Base-by-base conservation (phyloP, 495 filamentous ascomycete species). In the Mycothermus thermophilus region DNA sequence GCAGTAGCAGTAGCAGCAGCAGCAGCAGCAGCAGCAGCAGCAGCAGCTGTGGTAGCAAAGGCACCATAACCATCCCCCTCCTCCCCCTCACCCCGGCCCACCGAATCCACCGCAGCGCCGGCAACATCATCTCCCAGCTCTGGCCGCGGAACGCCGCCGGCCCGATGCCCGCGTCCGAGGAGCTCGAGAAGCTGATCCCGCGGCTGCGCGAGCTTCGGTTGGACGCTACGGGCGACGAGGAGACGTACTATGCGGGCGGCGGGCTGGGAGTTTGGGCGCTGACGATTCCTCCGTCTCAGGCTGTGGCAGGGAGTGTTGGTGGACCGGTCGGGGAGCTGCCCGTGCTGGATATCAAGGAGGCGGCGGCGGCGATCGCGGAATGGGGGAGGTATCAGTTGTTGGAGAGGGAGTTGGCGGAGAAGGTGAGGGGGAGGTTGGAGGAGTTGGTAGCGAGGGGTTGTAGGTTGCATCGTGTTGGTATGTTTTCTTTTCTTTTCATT, bases 211-310 rank as follows among this genome's bases (percentile, higher is more conserved):
- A 59, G 16, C 52, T 62, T 31, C 52, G 52, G 18, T 40, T 44
- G 20, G 32, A 43, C 18, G 19, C 19, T 4, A 21, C 35, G 23
- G 27, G 13, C 32, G 12, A 29, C 0, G 17, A 6, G n/a, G 17
- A n/a, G 14, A n/a, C n/a, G n/a, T n/a, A n/a, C n/a, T n/a, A n/a
- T n/a, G 32, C 20, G 8, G 10, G n/a, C 21, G 18, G 26, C 47
- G 17, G 59, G 57, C 32, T 83, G 3, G 66, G 67, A 6, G 77
- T 90, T 3, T 92, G 84, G 85, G 86, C 83, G 11, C 59, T 88
- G 33, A 66, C 88, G 4, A 55, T 67, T 14, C 74, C 75, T 27
- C 24, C n/a, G n/a, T n/a, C n/a, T n/a, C n/a, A n/a, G n/a, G n/a
- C n/a, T n/a, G n/a, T n/a, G n/a, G n/a, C n/a, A n/a, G n/a, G n/a